These are phyloP conservation scores for Gossypium davidsonii DNA, from an alignment of 441 rosid genomes.

Conservation along the genomic window DNA sequence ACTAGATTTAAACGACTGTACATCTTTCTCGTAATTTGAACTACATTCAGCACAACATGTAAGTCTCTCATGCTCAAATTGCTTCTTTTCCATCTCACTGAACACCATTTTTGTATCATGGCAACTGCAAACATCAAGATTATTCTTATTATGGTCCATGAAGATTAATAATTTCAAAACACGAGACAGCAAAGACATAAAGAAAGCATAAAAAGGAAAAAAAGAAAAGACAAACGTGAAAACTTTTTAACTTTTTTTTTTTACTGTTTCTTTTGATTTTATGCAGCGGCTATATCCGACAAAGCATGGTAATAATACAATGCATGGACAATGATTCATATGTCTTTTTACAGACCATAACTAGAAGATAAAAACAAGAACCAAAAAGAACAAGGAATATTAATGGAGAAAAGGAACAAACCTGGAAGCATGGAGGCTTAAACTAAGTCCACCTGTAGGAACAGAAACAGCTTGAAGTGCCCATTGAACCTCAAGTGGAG, in stretches of 20 bases:
- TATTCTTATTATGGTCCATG: background rate
- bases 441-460: conserved; percentile 76
- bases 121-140: conserved; percentile 37
- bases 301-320: conserved; percentile 22
- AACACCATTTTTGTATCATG: conserved; percentile 39
- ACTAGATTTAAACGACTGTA: conserved; percentile 42
- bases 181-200: background rate
- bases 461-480: conserved; percentile 69
- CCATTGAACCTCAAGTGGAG: conserved; percentile 80
- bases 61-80: conserved; percentile 41
- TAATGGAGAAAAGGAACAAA: conserved; percentile 13
- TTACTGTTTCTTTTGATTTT: background rate
- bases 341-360: conserved; percentile 24
- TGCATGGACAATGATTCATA: conserved; percentile 25
- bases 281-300: conserved; percentile 24
- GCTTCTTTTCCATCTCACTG: conserved; percentile 44
- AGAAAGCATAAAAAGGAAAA: background rate
- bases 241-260: conserved; percentile 11
- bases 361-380: conserved; percentile 20
- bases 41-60: conserved; percentile 70
- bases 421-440: conserved; percentile 78
- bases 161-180: background rate
- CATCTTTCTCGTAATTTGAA: conserved; percentile 68
- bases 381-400: conserved; percentile 17
- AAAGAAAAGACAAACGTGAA: conserved; percentile 7